Evolutionary conservation across 2,329 filamentous ascomycete genomes (phyloP), one percentile per base, ranked within the genome.

Genomic region (Pezicula radicicola): DNA sequence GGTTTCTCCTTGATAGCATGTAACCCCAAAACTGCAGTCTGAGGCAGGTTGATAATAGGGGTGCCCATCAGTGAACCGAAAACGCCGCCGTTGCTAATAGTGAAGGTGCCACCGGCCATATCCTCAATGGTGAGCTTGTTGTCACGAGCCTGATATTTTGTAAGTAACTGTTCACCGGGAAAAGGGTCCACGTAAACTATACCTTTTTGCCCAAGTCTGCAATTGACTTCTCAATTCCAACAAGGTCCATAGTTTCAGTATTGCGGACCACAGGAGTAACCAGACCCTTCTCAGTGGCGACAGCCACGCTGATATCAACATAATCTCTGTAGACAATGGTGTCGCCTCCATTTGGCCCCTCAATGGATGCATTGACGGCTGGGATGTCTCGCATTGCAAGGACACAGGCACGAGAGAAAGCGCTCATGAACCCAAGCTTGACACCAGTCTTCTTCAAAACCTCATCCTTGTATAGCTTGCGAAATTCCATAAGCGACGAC

Each of bases 341-440:
- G 71, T 99, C 94, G 53, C 94, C 94, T 44, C 91, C 90, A 65
- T 93, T 90, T 47, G 91, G 90, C 9, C 94, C 94, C 70, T 99
- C 94, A 60, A 99, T 99, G 36, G 92, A 96, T 19, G 93, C 94
- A 66, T 99, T 99, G 64, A 97, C 90, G 2, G 87, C 87, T 12
- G 92, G 94, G n/a, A 97, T 78, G 59, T 97, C 92, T 66, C 88
- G 89, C 89, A 97, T 96, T 53, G 94, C 94, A 54, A 97, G 78
- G 42, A 96, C 85, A 63, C 84, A 89, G 45, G 94, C 94, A 58
- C 88, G 89, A 4, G 93, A 89, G 74, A 99, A 99, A 51, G 93
- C 93, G 70, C 91, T 94, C 93, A 99, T 97, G 78, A 97, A 99
- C n/a, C 94, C 94, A 49, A 99, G 87, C 79, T 97, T 99, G 53